Evolutionary conservation across 2,329 filamentous ascomycete species (phyloP), one percentile per base, ranked within the genome.

Genomic region (Leptographium radiaticola): DNA sequence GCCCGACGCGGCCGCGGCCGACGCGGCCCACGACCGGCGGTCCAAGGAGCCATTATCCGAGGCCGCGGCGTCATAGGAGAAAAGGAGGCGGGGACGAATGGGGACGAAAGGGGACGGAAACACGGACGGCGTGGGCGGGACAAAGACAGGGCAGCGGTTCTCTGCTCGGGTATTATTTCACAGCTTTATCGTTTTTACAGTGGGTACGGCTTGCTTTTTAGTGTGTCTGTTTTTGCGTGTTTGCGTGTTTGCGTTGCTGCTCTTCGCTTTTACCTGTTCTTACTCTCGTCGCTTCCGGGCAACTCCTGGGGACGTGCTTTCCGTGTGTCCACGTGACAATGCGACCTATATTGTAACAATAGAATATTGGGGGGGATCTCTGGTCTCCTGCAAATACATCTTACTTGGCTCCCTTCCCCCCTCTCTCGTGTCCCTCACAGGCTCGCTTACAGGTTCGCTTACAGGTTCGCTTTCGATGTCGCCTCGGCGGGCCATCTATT

Each of bases 81-180:
- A 25, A 25, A 25, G 25, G 25, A 25, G 25, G 5, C n/a, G n/a
- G n/a, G n/a, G n/a, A n/a, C n/a, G n/a, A n/a, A n/a, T n/a, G 25
- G 25, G 25, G 16, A 12, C 31, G 20, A 15, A 56, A 52, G 57
- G 56, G 56, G 31, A 56, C 53, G 25, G 51, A 55, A 25, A 25
- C 25, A 25, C 25, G 25, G 25, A 25, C 25, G 25, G 25, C 25
- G 25, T 25, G 25, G 3, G 25, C 25, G 25, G 5, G 56, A 55
- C 36, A 53, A 33, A 18, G 39, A 36, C 6, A 39, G 12, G 13
- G 38, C 38, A 39, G 38, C 38, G 42, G n/a, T 18, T 43, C 42
- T 43, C 18, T 43, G 42, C 16, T 25, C 15, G 6, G 40, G 40
- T 10, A n/a, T 43, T 43, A n/a, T n/a, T 25, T 25, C 5, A 25